Evolutionary conservation across 2,329 filamentous ascomycete species (phyloP).

Genomic region (Claviceps africana): DNA sequence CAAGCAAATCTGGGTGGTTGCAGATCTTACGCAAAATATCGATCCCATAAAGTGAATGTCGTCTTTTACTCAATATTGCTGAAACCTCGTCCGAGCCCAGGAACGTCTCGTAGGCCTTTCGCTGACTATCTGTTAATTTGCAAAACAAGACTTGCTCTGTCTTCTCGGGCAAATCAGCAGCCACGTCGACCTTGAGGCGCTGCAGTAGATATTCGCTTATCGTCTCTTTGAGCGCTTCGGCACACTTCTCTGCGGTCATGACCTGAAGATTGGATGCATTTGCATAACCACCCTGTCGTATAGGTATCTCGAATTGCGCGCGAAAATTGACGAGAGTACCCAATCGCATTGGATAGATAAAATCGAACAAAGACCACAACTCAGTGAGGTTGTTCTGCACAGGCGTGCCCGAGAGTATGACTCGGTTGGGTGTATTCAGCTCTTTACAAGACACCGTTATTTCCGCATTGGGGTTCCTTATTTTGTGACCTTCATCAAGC

Average conservation of each 20-base stretch:
- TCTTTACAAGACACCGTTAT: slow-evolving; percentile 96
- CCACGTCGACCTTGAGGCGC: slow-evolving; percentile 84
- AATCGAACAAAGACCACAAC: slow-evolving; percentile 95
- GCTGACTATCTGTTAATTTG: slow-evolving; percentile 66
- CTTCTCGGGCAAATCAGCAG: slow-evolving; percentile 86
- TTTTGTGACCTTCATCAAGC: slow-evolving; percentile 94
- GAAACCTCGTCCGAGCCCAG: slow-evolving; percentile 71
- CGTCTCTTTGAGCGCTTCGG: slow-evolving; percentile 82
- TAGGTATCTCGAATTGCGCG: slow-evolving; percentile 84
- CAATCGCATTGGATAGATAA: slow-evolving; percentile 89
- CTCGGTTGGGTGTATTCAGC: slow-evolving; percentile 71
- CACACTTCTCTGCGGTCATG: slow-evolving; percentile 86
- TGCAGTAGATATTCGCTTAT: slow-evolving; percentile 90
- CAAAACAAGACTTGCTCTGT: slow-evolving; percentile 94
- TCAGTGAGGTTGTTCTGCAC: slow-evolving; percentile 96
- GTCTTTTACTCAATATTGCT: slow-evolving; percentile 60
- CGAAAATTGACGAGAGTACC: slow-evolving; percentile 86
- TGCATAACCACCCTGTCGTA: slow-evolving; percentile 83
- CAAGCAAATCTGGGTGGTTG: slow-evolving; percentile 84
- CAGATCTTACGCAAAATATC: slow-evolving; percentile 91
- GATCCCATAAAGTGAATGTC: slow-evolving; percentile 77
- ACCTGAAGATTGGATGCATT: slow-evolving; percentile 91
- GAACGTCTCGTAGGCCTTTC: slow-evolving; percentile 68
- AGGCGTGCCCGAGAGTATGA: slow-evolving; percentile 90
- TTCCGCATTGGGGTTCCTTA: slow-evolving; percentile 87